Percentiles rank a stretch among this genome's conserved stretches.
These are phyloP conservation scores for Onygenales sp. DNA, from an alignment of 2,329 filamentous ascomycete genomes.

Conservation along the genomic window DNA sequence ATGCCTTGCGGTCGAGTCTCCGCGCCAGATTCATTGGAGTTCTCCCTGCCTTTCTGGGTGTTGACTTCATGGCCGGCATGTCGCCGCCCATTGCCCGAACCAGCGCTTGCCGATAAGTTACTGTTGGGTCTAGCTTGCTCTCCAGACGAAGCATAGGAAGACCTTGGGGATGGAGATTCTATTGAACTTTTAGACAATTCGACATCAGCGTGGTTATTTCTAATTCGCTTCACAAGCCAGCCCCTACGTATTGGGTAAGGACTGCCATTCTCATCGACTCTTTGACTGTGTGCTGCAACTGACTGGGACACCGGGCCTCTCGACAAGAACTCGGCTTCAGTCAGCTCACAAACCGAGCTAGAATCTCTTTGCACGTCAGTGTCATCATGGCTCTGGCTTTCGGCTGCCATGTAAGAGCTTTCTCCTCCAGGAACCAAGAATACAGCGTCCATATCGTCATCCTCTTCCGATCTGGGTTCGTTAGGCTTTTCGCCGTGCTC, in stretches of 20 bases:
- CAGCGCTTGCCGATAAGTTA: not conserved
- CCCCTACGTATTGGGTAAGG: constrained; percentile 14
- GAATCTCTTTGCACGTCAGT: not conserved
- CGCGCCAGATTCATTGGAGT: not conserved
- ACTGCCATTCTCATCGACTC: constrained; percentile 30
- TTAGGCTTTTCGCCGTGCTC: too few species aligned
- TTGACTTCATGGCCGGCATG: not conserved
- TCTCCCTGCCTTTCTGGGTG: not conserved
- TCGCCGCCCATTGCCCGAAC: not conserved
- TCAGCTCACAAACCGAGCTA: constrained; percentile 2
- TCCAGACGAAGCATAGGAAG: not conserved
- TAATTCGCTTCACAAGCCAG: not conserved
- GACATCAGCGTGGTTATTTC: not conserved
- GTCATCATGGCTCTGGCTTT: not conserved
- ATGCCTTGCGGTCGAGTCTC: not conserved
- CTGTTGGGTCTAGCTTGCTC: not conserved
- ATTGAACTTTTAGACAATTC: not conserved
- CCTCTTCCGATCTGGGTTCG: not conserved
- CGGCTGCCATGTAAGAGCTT: not conserved
- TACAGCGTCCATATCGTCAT: not conserved
- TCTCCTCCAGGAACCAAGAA: not conserved
- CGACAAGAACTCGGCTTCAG: constrained; percentile 1
- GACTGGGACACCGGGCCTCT: not conserved
- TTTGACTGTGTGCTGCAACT: constrained; percentile 6
- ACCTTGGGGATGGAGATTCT: not conserved